Conservation (phyloP, 2,329 filamentous ascomycete species). For the Calonectria pauciramosa region DNA sequence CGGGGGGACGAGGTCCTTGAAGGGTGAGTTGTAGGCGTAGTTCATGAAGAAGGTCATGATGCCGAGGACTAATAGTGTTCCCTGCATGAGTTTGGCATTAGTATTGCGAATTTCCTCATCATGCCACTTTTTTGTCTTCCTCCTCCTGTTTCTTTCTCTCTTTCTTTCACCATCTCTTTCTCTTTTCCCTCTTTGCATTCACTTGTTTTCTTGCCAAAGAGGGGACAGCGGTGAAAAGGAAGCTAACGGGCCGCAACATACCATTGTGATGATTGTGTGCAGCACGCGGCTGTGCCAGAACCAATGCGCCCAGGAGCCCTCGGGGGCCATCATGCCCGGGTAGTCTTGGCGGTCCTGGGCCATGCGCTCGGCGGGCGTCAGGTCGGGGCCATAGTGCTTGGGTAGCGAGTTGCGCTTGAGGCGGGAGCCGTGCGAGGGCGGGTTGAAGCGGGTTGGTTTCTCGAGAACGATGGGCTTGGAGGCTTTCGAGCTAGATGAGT, state of each 20-base stretch:
- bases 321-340: constrained; percentile 89
- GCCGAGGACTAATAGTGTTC: constrained; percentile 78
- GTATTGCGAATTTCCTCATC: background rate
- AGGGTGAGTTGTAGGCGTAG: constrained; percentile 85
- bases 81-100: constrained; percentile 52
- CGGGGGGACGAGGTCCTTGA: constrained; percentile 81
- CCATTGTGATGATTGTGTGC: constrained; percentile 87
- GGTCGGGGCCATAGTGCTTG: constrained; percentile 80
- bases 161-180: background rate
- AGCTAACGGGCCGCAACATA: constrained; percentile 59
- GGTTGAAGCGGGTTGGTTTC: constrained; percentile 90
- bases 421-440: constrained; percentile 87
- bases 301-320: constrained; percentile 86
- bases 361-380: constrained; percentile 75
- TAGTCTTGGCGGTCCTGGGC: constrained; percentile 81
- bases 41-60: constrained; percentile 81
- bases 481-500: constrained; percentile 21
- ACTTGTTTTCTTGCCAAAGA: background rate
- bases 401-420: constrained; percentile 69
- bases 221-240: background rate
- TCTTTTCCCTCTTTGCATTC: background rate
- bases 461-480: constrained; percentile 80
- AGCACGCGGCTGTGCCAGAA: constrained; percentile 84
- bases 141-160: background rate
- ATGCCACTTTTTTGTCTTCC: background rate